Base-by-base conservation (phyloP, 2,329 filamentous ascomycete genomes). In the Claviceps cyperi region DNA sequence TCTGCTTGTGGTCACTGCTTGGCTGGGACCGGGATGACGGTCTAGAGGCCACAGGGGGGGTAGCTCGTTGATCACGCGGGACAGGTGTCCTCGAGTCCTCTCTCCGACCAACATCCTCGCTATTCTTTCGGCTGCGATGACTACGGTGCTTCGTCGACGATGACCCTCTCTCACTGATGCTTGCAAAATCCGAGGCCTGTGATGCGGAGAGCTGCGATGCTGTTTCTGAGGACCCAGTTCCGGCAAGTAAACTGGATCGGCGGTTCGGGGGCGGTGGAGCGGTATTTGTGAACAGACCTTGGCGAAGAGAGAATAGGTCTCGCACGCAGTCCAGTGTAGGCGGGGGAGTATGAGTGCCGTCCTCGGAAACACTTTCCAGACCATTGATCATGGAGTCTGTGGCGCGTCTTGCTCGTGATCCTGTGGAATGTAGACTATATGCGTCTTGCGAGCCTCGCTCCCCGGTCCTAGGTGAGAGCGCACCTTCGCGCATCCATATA, bases 401-500 rank as follows among this genome's bases (percentile, higher is more conserved):
- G 17, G 69, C 67, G 76, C 76, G 79, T 9, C 67, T 65, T 15
- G 60, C 59, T 36, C 56, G 61, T n/a, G 56, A 51, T 0, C 65
- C 58, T 6, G 59, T 63, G 0, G 61, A 62, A 0, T 76, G 75
- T 51, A 80, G 77, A 17, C 70, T 66, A 52, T 79, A 79, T 1
- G 79, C 63, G 51, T 79, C 76, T 0, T 76, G 76, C 4, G 75
- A 77, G 0, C 56, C 55, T 24, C 63, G 59, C 7, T 59, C 58
- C 1, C 56, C 59, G 0, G 61, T 59, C 1, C 49, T 51, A 4
- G 53, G 53, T 0, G 72, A 68, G 45, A 73, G 73, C 35, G 69
- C 61, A 49, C 74, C 75, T 58, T 77, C 75, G 6, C 69, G 70
- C 63, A 80, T 69, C 77, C 77, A 81, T 22, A 77, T 75, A 49